These are phyloP conservation scores for Atalantia buxifolia DNA, from an alignment of 345 rosid genomes.

Conservation along the genomic window DNA sequence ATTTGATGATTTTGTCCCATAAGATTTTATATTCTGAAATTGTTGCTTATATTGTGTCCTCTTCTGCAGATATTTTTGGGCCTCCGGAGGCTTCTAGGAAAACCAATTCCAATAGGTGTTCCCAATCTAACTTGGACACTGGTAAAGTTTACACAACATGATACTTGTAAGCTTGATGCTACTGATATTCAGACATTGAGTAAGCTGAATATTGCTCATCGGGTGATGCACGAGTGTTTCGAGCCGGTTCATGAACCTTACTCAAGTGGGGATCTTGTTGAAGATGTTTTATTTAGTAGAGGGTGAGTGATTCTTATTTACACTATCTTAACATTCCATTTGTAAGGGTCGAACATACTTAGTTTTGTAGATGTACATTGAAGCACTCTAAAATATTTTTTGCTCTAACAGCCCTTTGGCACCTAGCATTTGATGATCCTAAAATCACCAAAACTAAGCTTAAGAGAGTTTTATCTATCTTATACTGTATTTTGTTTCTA, in stretches of 20 bases:
- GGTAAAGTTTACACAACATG: conserved; percentile 34
- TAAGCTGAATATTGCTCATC: conserved; percentile 68
- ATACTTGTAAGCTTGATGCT: conserved; percentile 25
- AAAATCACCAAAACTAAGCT: background rate
- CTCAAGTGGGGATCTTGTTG: conserved; percentile 54
- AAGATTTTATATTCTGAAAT: background rate
- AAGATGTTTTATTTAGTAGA: conserved; percentile 71
- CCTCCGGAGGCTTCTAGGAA: conserved; percentile 59
- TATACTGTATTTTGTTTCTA: background rate
- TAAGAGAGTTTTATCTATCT: background rate
- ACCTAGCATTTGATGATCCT: background rate
- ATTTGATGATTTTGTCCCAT: background rate
- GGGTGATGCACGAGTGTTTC: conserved; percentile 87
- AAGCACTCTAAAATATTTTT: background rate
- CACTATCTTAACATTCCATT: background rate
- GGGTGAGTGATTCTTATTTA: conserved; percentile 43
- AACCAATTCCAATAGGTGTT: conserved; percentile 49
- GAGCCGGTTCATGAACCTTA: conserved; percentile 56
- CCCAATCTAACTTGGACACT: conserved; percentile 73
- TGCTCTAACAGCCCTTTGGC: background rate
- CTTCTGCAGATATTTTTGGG: conserved; percentile 56
- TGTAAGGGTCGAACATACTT: background rate
- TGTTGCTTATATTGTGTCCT: conserved; percentile 10
- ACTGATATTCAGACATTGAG: conserved; percentile 38
- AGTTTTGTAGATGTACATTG: background rate